A percentile compares a stretch with the other conserved stretches of the same genome.
Conservation (phyloP, 2,329 filamentous ascomycete species). For the Stachybotrys echinatus region DNA sequence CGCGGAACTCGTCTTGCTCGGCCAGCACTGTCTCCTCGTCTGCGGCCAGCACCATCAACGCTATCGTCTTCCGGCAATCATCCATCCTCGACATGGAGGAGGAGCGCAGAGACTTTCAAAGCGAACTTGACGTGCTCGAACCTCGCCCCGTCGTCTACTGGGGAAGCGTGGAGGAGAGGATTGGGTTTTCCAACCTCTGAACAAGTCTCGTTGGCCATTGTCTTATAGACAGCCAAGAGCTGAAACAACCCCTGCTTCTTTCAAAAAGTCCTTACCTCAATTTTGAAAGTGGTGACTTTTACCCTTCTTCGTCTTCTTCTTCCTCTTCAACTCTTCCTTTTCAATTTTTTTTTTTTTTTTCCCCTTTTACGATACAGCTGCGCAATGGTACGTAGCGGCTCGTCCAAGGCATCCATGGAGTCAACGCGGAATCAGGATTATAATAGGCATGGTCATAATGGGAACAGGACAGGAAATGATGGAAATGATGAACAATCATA, state of each 20-base stretch:
- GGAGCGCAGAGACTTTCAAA: constrained; percentile 47
- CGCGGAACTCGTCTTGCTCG: constrained; percentile 31
- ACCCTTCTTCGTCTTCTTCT: background rate
- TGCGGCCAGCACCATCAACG: constrained; percentile 49
- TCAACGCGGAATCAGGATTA: background rate
- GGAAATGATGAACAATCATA: background rate
- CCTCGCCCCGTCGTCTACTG: constrained; percentile 59
- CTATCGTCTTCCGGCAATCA: constrained; percentile 52
- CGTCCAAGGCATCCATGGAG: background rate
- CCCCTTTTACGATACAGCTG: background rate
- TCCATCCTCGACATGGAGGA: constrained; percentile 53
- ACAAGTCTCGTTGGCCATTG: background rate
- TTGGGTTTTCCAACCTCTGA: constrained; percentile 32
- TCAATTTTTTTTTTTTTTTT: background rate
- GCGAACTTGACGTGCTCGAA: constrained; percentile 53
- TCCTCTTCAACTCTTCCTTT: background rate
- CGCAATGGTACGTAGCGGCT: background rate
- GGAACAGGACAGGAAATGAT: background rate
- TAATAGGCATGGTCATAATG: background rate
- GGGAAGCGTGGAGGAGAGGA: constrained; percentile 57
- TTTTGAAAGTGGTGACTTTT: too few relatives aligned
- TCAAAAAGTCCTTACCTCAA: too few relatives aligned
- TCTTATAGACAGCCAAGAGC: too few relatives aligned
- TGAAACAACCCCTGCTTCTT: constrained; percentile 13
- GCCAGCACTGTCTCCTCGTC: constrained; percentile 40